These are phyloP conservation scores for Flammula alnicola DNA, from an alignment of 1,284 basidiomycete genomes.

Conservation along the genomic window DNA sequence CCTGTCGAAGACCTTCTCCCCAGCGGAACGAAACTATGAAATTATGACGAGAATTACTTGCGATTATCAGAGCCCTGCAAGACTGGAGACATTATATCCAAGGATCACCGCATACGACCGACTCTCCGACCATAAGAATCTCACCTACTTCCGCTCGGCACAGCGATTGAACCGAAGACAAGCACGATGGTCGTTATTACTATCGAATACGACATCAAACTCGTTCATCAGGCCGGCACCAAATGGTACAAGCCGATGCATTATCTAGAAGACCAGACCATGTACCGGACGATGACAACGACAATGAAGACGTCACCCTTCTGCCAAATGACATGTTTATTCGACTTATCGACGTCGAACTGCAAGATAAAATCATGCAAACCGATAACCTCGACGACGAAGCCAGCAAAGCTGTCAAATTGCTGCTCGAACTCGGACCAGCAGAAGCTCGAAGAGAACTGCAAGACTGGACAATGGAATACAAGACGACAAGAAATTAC, in stretches of 20 bases:
- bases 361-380: constrained; percentile 24
- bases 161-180: constrained; percentile 43
- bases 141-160: constrained; percentile 42
- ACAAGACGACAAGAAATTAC: constrained; percentile 5
- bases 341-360: constrained; percentile 4
- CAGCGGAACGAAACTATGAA: constrained; percentile 45
- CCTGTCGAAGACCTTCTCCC: constrained; percentile 33
- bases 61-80: constrained; percentile 41
- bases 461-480: constrained; percentile 11
- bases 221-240: constrained; percentile 44
- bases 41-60: constrained; percentile 55
- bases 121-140: constrained; percentile 48
- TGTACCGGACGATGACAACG: constrained; percentile 25
- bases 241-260: constrained; percentile 40
- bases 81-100: constrained; percentile 44
- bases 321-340: constrained; percentile 29
- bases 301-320: constrained; percentile 35
- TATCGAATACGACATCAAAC: constrained; percentile 41
- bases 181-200: constrained; percentile 43
- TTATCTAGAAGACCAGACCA: constrained; percentile 44
- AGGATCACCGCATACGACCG: constrained; percentile 31
- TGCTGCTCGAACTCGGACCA: background rate
- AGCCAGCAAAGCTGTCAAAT: background rate
- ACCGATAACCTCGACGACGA: background rate
- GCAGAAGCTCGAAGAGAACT: background rate